Conservation (phyloP, 208 protist species). For the Leishmania gerbilli region DNA sequence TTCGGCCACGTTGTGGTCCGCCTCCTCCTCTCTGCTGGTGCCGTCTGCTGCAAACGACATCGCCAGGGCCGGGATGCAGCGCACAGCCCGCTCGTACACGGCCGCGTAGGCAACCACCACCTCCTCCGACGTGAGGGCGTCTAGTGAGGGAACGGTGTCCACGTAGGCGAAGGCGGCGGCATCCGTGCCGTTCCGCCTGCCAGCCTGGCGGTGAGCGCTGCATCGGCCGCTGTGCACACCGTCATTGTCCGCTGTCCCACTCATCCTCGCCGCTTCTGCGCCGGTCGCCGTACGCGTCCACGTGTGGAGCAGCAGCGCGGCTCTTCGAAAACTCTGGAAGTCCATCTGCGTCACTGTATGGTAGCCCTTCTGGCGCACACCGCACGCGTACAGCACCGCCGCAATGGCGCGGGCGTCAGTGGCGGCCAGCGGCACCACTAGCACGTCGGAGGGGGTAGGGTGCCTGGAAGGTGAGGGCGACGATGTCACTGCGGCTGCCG, state of each 20-base stretch:
- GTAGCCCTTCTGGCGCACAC: conserved; percentile 55
- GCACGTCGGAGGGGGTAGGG: not conserved
- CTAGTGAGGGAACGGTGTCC: conserved; percentile 39
- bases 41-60: not conserved
- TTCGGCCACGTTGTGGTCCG: not conserved
- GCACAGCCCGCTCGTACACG: conserved; percentile 28
- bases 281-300: conserved; percentile 31
- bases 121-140: conserved; percentile 41
- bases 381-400: conserved; percentile 49
- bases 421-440: conserved; percentile 28
- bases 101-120: conserved; percentile 42
- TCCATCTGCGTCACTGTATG: conserved; percentile 47
- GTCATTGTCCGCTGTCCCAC: conserved; percentile 4
- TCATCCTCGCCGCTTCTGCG: not conserved
- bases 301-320: conserved; percentile 57
- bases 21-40: not conserved
- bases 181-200: not conserved
- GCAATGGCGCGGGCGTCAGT: conserved; percentile 53
- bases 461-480: not conserved
- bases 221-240: not conserved
- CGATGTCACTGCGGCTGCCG: not conserved
- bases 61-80: conserved; percentile 33
- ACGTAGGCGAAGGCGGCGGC: conserved; percentile 23
- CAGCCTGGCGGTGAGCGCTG: not conserved
- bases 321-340: conserved; percentile 64